Evolutionary conservation across 495 filamentous ascomycete species (phyloP), one percentile per base, ranked within the genome.

Genomic region (Rostrohypoxylon terebratum): DNA sequence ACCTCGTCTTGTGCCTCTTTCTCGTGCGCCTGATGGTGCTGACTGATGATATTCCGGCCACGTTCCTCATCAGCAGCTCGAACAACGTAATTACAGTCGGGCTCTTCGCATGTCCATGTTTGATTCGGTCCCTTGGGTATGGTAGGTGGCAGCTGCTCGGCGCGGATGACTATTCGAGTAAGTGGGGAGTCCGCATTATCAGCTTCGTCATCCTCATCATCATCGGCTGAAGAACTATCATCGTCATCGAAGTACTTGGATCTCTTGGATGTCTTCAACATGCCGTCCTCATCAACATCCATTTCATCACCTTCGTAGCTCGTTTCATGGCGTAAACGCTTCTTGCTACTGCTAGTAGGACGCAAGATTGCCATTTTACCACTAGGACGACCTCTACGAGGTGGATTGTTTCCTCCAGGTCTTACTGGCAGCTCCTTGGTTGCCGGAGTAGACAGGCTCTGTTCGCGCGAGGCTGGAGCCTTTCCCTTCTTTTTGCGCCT

Each of bases 61-160:
- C 83, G 81, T 36, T 85, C 80, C 11, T 85, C 83, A 50, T 87
- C 86, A 21, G 87, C 89, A 28, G 83, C 85, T 72, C 87, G 85
- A 21, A 93, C 85, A 33, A 89, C 81, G 61, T 89, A 87, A 28
- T 77, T 76, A 77, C 93, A 96, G 28, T 86, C 91, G 36, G 88
- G 87, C 62, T 92, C 85, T 31, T 87, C 85, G 74, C 93, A 96
- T 10, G 81, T 81, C 91, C 92, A 95, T 1, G 86, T 86, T 51
- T 91, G 88, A 50, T 90, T 84, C 7, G 88, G 87, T 1, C 85
- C 85, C 58, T 86, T 82, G 20, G 80, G 81, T 1, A 75, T 80
- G 59, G 75, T 82, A 34, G 80, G 85, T 18, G 82, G 85, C 54
- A 84, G 64, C 53, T 75, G 80, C 42, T 85, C 83, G 42, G 84